Conservation (phyloP, 805 yeast genomes). For the Diddensiella santjacobensis region DNA sequence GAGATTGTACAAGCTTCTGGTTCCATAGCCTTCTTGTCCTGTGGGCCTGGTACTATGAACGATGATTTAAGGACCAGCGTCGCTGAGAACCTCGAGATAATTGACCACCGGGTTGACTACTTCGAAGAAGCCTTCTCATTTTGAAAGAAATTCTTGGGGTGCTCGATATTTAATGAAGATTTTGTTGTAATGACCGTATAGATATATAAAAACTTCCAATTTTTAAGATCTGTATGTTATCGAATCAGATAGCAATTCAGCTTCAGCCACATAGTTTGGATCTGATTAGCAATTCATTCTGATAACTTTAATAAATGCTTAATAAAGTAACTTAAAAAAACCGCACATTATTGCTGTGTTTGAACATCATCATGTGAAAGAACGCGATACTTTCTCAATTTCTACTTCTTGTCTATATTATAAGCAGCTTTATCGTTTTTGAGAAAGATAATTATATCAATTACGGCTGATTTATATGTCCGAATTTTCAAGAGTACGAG, state of each 20-base stretch:
- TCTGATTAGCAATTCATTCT: too few species aligned
- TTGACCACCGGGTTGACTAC: slow-evolving; percentile 54
- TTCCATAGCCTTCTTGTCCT: slow-evolving; percentile 51
- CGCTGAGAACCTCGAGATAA: slow-evolving; percentile 38
- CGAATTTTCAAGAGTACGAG: too few species aligned
- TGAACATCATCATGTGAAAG: too few species aligned
- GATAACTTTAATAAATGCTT: neutral
- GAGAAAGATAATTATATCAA: too few species aligned
- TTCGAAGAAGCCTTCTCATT: slow-evolving; percentile 70
- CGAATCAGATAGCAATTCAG: neutral
- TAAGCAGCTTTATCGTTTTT: too few species aligned
- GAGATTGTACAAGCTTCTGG: slow-evolving; percentile 42
- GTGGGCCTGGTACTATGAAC: slow-evolving; percentile 61
- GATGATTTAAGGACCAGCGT: slow-evolving; percentile 53
- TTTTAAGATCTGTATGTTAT: too few species aligned
- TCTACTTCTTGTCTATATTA: too few species aligned
- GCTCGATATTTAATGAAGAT: neutral
- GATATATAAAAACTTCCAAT: neutral
- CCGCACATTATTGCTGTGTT: too few species aligned
- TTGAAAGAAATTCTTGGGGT: slow-evolving; percentile 34
- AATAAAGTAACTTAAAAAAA: neutral
- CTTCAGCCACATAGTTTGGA: too few species aligned
- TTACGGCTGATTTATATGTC: too few species aligned
- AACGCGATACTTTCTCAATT: too few species aligned
- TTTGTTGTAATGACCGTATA: neutral